Evolutionary conservation across 2,329 filamentous ascomycete species (phyloP).

Genomic region (Alternaria consortialis): DNA sequence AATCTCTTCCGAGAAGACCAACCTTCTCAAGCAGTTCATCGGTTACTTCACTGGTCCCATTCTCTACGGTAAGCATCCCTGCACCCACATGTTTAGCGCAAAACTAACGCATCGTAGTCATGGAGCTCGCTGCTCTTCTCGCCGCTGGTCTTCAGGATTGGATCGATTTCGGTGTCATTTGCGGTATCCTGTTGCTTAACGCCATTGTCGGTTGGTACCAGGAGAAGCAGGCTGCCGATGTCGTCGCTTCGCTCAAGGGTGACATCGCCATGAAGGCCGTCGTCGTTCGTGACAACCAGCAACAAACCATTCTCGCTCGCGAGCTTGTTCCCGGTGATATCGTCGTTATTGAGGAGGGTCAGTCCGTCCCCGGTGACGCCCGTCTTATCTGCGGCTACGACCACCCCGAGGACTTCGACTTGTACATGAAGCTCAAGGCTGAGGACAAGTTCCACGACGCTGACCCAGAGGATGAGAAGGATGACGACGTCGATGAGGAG

Average conservation of each 20-base stretch:
- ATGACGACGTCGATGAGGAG: slow-evolving; percentile 67
- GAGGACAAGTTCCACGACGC: slow-evolving; percentile 63
- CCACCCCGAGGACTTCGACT: slow-evolving; percentile 71
- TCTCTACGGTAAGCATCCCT: slow-evolving; percentile 71
- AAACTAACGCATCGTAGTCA: slow-evolving; percentile 60
- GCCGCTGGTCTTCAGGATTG: slow-evolving; percentile 78
- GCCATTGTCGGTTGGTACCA: slow-evolving; percentile 82
- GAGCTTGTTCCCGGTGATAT: slow-evolving; percentile 81
- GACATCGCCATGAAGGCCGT: slow-evolving; percentile 79
- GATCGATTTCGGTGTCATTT: slow-evolving; percentile 79
- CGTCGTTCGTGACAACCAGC: slow-evolving; percentile 72
- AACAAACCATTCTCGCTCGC: slow-evolving; percentile 75
- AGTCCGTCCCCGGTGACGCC: slow-evolving; percentile 73
- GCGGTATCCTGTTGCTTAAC: slow-evolving; percentile 78
- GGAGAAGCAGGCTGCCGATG: slow-evolving; percentile 81
- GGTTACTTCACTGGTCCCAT: slow-evolving; percentile 79
- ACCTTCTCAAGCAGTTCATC: slow-evolving; percentile 77
- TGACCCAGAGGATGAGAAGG: slow-evolving; percentile 68
- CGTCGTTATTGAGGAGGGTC: slow-evolving; percentile 76
- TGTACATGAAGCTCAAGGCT: slow-evolving; percentile 70
- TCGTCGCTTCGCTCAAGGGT: slow-evolving; percentile 72
- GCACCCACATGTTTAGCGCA: slow-evolving; percentile 21
- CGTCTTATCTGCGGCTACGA: slow-evolving; percentile 78
- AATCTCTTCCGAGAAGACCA: slow-evolving; percentile 76
- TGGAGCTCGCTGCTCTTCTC: slow-evolving; percentile 78